Evolutionary conservation across 2,329 filamentous ascomycete species (phyloP).

Genomic region (Neophaeococcomyces aloes): DNA sequence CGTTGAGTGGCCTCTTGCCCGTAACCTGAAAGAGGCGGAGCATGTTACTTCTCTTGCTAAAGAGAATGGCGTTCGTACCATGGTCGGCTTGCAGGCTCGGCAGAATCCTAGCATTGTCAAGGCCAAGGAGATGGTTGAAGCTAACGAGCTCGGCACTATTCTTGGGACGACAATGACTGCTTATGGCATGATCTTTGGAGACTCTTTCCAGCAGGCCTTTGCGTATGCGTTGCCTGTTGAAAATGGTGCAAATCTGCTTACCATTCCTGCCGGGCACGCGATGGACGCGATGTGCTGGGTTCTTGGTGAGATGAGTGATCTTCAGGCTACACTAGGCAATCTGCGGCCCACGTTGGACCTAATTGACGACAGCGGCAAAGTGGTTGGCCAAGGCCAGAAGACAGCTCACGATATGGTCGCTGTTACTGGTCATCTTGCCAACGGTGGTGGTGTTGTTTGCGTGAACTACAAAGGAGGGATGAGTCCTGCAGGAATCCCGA

Average conservation of each 20-base stretch:
- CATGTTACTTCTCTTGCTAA: conserved; percentile 29
- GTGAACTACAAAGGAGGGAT: conserved; percentile 11
- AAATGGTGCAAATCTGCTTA: conserved; percentile 15
- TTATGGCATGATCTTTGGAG: conserved; percentile 6
- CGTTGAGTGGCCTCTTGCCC: conserved; percentile 49
- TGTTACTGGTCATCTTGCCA: conserved; percentile 9
- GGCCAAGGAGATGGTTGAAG: conserved; percentile 36
- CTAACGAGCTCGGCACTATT: conserved; percentile 41
- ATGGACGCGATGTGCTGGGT: conserved; percentile 16
- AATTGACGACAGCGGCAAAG: conserved; percentile 6
- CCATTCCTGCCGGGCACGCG: conserved; percentile 14
- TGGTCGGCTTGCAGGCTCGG: conserved; percentile 44
- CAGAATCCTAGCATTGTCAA: conserved; percentile 35
- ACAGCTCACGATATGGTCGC: conserved; percentile 14
- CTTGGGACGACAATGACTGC: conserved; percentile 38
- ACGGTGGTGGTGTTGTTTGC: conserved; percentile 10
- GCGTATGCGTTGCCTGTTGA: conserved; percentile 12
- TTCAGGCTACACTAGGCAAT: conserved; percentile 15
- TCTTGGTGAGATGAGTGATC: conserved; percentile 12
- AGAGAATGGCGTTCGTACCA: conserved; percentile 24
- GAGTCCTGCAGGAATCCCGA: conserved; percentile 5
- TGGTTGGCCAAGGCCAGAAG: conserved; percentile 8
- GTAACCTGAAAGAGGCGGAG: conserved; percentile 31
- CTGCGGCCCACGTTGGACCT: conserved; percentile 8
- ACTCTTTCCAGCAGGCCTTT: background rate